Evolutionary conservation across 164 flowering plant genomes (phyloP).

Genomic region (Macadamia tetraphylla): DNA sequence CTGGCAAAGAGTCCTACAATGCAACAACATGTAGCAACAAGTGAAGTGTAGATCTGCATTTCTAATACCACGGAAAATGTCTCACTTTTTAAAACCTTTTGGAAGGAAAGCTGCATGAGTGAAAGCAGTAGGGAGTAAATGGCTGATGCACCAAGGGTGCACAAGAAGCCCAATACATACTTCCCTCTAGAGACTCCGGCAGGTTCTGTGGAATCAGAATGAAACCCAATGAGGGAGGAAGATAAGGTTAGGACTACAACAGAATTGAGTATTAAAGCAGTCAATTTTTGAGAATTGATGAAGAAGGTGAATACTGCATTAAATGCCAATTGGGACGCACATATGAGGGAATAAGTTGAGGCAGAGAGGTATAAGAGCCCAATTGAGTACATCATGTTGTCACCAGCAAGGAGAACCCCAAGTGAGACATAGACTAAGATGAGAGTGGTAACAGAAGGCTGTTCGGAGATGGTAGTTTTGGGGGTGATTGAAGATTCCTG

Average conservation of each 20-base stretch:
- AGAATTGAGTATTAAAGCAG: constrained; percentile 27
- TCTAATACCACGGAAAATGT: constrained; percentile 26
- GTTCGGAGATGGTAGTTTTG: neutral
- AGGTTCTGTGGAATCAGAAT: constrained; percentile 5
- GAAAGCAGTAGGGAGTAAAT: constrained; percentile 23
- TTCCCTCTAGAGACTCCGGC: constrained; percentile 15
- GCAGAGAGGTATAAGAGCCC: constrained; percentile 33
- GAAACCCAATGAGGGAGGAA: constrained; percentile 23
- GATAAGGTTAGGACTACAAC: constrained; percentile 29
- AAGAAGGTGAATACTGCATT: constrained; percentile 29
- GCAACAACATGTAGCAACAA: constrained; percentile 26
- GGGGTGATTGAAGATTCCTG: constrained; percentile 1
- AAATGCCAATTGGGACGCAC: constrained; percentile 31
- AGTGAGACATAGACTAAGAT: constrained; percentile 20
- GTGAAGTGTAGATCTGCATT: constrained; percentile 27
- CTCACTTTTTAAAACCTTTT: constrained; percentile 28
- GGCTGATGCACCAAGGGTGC: constrained; percentile 34
- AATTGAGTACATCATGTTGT: constrained; percentile 29
- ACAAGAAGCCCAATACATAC: constrained; percentile 23
- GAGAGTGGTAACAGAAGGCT: constrained; percentile 11
- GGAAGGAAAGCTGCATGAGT: constrained; percentile 28
- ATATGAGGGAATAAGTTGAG: constrained; percentile 34
- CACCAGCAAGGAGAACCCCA: constrained; percentile 26
- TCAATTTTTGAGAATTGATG: constrained; percentile 33
- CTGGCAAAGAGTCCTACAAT: constrained; percentile 35